Percentiles rank a stretch among this genome's conserved stretches.
Evolutionary conservation across 2,329 filamentous ascomycete genomes (phyloP).

Genomic region (Xylaria sp.): DNA sequence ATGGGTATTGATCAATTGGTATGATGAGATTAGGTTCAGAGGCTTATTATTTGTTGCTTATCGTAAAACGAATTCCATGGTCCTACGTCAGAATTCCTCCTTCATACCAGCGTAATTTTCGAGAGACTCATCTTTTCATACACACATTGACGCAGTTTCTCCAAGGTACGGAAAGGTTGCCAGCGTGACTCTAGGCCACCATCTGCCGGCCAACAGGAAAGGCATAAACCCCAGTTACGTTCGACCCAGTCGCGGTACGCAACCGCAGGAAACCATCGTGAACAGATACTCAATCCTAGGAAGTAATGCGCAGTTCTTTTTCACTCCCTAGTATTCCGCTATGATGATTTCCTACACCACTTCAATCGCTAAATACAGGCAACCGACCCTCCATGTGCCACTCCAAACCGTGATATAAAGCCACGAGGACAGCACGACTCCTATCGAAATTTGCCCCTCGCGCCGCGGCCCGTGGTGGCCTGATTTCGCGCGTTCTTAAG

Average conservation of each 20-base stretch:
- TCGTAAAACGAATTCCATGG: slow-evolving; percentile 15
- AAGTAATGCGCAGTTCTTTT: not conserved
- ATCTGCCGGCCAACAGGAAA: not conserved
- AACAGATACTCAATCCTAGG: not conserved
- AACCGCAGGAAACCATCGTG: not conserved
- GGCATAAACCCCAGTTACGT: no score
- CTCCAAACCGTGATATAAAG: not conserved
- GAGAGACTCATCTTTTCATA: not conserved
- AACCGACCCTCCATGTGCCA: not conserved
- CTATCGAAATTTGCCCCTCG: slow-evolving; percentile 31
- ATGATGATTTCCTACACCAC: not conserved
- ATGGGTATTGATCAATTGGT: not conserved
- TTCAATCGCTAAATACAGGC: not conserved
- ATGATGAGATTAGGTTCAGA: not conserved
- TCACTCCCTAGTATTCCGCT: not conserved
- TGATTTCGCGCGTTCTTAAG: slow-evolving; percentile 68
- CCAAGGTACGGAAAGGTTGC: not conserved
- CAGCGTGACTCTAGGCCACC: not conserved
- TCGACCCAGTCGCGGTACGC: no score
- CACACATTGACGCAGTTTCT: not conserved
- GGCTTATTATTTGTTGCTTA: not conserved
- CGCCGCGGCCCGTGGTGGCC: slow-evolving; percentile 46
- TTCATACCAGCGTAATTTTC: slow-evolving; percentile 2
- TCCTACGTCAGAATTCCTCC: not conserved
- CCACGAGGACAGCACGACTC: not conserved